phyloP scores from a whole-genome alignment of 1,139 yeast species.

The Nakaseomyces sp. region DNA sequence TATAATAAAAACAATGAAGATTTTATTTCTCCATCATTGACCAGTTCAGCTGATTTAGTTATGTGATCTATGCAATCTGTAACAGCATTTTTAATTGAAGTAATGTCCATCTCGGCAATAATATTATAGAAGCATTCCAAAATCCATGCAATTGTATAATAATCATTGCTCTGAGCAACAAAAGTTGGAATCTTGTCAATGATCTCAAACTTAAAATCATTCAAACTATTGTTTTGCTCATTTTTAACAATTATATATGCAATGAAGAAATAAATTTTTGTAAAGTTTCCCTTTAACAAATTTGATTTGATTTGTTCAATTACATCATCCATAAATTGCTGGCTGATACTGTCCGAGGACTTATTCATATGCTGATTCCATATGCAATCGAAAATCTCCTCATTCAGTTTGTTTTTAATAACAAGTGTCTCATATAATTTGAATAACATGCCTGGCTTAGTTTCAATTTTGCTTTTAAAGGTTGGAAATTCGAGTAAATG shows the following conservation, averaged over 20 bases:
- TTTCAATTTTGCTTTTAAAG: constrained; percentile 43
- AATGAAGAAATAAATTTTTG: neutral
- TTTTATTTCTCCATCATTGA: constrained; percentile 14
- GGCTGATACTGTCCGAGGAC: constrained; percentile 1
- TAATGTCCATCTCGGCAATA: neutral
- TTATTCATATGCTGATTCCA: neutral
- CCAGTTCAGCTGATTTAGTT: neutral
- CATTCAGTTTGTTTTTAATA: neutral
- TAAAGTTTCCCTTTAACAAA: no score
- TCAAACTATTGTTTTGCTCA: neutral
- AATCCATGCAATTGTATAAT: neutral
- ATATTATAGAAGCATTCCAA: constrained; percentile 5
- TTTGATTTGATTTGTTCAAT: neutral
- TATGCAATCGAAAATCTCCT: constrained; percentile 1
- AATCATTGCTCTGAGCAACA: neutral
- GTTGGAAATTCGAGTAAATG: constrained; percentile 43
- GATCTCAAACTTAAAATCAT: neutral
- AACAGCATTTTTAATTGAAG: neutral
- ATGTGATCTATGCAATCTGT: neutral
- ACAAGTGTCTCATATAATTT: constrained; percentile 7
- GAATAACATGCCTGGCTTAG: constrained; percentile 32
- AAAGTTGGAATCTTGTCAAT: neutral
- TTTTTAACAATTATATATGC: neutral
- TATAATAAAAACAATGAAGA: constrained; percentile 31
- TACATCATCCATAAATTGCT: neutral